A percentile compares a stretch with the other conserved stretches of the same genome.
Conservation (phyloP, 1,284 basidiomycete species). For the Fomes fomentarius region DNA sequence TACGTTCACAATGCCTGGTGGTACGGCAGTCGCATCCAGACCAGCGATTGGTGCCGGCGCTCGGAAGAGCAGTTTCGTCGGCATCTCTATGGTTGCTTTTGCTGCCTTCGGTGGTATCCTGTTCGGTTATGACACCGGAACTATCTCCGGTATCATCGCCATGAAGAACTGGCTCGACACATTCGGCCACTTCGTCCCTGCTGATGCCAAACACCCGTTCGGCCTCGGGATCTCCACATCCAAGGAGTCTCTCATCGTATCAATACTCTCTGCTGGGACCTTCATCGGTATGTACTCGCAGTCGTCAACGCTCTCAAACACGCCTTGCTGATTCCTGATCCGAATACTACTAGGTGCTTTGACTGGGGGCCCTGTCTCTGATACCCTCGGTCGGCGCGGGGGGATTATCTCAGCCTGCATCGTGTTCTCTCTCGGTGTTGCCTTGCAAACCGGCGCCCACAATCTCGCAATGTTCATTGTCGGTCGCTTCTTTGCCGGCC, state of each 20-base stretch:
- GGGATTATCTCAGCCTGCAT: slow-evolving; percentile 64
- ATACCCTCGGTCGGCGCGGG: slow-evolving; percentile 45
- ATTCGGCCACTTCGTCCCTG: slow-evolving; percentile 47
- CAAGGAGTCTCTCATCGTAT: slow-evolving; percentile 54
- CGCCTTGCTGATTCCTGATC: slow-evolving; percentile 37
- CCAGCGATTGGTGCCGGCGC: slow-evolving; percentile 49
- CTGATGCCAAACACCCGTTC: slow-evolving; percentile 28
- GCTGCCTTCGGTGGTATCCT: slow-evolving; percentile 90
- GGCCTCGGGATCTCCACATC: slow-evolving; percentile 50
- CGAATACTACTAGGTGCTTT: slow-evolving; percentile 44
- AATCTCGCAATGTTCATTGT: slow-evolving; percentile 64
- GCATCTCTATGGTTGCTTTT: slow-evolving; percentile 65
- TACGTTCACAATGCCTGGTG: slow-evolving; percentile 74
- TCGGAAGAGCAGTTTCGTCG: slow-evolving; percentile 53
- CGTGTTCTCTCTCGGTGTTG: slow-evolving; percentile 70
- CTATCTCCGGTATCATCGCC: slow-evolving; percentile 72
- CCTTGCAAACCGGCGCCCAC: slow-evolving; percentile 65
- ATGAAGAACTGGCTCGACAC: slow-evolving; percentile 54
- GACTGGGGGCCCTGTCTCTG: slow-evolving; percentile 39
- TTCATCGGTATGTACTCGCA: slow-evolving; percentile 41
- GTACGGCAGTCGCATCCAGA: slow-evolving; percentile 48
- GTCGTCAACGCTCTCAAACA: neutral
- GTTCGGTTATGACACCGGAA: slow-evolving; percentile 78
- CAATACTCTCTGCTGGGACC: slow-evolving; percentile 51
- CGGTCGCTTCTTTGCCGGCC: slow-evolving; percentile 84